Conservation (phyloP, 1,139 yeast species). For the Taphrina deformans region DNA sequence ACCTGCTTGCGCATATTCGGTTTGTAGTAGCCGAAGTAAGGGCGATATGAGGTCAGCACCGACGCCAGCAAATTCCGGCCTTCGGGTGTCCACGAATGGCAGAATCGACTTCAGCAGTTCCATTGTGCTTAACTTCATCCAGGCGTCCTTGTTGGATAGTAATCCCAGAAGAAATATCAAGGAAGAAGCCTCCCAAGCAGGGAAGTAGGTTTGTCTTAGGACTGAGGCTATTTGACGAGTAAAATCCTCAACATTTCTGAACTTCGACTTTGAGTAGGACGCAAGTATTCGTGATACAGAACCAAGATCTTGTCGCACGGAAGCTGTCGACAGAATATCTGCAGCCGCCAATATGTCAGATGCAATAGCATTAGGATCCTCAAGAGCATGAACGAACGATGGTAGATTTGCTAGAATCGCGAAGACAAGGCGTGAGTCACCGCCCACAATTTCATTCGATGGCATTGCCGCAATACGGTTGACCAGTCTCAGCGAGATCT, state of each 20-base stretch:
- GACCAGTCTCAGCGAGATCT: conserved; percentile 69
- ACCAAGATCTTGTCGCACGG: conserved; percentile 58
- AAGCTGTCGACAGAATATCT: conserved; percentile 56
- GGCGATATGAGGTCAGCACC: conserved; percentile 97
- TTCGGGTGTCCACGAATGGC: conserved; percentile 71
- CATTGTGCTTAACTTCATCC: conserved; percentile 82
- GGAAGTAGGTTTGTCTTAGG: conserved; percentile 67
- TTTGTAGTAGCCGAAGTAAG: conserved; percentile 70
- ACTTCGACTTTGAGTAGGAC: conserved; percentile 73
- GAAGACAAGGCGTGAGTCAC: conserved; percentile 66
- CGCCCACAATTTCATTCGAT: conserved; percentile 77
- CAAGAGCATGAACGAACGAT: conserved; percentile 76
- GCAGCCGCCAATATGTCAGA: conserved; percentile 63
- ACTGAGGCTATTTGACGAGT: conserved; percentile 75
- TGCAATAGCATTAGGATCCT: conserved; percentile 52
- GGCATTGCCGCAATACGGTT: conserved; percentile 67
- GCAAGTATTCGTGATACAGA: conserved; percentile 71
- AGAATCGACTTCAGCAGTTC: conserved; percentile 69
- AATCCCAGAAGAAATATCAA: conserved; percentile 75
- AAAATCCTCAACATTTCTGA: conserved; percentile 86
- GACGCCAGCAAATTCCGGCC: conserved; percentile 79
- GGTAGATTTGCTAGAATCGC: conserved; percentile 80
- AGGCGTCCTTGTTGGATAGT: conserved; percentile 68
- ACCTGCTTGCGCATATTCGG: conserved; percentile 86
- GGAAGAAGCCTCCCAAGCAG: conserved; percentile 70